Base-by-base conservation (phyloP, 257 asterid species). In the Solanum rostratum region DNA sequence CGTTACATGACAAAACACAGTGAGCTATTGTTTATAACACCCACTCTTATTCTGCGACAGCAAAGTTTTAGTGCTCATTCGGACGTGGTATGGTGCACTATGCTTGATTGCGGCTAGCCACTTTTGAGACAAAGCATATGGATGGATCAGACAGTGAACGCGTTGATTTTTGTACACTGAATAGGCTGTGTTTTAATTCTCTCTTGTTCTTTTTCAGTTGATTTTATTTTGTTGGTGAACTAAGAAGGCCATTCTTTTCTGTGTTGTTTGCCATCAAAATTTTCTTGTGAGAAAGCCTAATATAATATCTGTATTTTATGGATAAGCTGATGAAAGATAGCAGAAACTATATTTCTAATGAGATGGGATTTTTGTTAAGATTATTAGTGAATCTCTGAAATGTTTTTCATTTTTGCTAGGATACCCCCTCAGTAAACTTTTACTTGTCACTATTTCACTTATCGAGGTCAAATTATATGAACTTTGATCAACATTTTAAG, bases 1-100 rank as follows among this genome's bases (percentile, higher is more conserved):
- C 85, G 4, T 43, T 57, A 70, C 87, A 87, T 70, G 89, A 76
- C 52, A 93, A 91, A 86, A 27, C 82, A 6, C 89, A 90, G 84
- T 91, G 85, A 93, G 76, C 52, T 49, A 33, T 83, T 68, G 50
- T 14, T 30, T 27, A 29, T 43, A 65, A 14, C 39, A 33, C 68
- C 19, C 46, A 37, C 45, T 65, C 65, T 49, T 39, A 69, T 65
- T 83, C n/a, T 30, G 80, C 37, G 33, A 53, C 60, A 78, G 82
- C 63, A 78, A 74, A 78, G 63, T 50, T 78, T 76, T 78, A 74
- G 71, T 84, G 83, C 82, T 84, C 76, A 73, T 71, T 30, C 70
- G 84, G 84, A 87, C 79, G 87, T 39, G 79, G 84, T 46, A 41
- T 79, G 86, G 82, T 70, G 79, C 84, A 30, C 57, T 84, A 73